Conservation (phyloP, 139 green algal genomes). For the Pseudopediastrum boryanum region DNA sequence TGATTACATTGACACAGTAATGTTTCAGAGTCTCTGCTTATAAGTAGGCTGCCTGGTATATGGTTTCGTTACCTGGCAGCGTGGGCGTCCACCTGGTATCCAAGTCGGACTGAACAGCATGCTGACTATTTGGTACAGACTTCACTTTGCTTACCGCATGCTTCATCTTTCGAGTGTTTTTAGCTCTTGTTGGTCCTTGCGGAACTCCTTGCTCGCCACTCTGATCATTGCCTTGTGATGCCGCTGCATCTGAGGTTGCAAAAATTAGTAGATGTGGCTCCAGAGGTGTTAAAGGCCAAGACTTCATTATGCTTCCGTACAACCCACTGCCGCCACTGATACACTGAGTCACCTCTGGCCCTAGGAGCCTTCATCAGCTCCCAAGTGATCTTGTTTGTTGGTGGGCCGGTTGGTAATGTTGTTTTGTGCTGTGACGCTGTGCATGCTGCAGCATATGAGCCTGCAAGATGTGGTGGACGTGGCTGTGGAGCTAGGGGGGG, state of each 20-base stretch:
- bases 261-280: not conserved
- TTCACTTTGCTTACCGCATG: no score
- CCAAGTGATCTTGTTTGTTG: not conserved
- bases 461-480: constrained; percentile 53
- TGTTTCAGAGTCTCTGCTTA: not conserved
- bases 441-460: constrained; percentile 36
- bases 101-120: no score
- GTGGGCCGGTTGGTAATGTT: not conserved
- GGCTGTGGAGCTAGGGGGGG: constrained; percentile 48
- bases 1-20: not conserved
- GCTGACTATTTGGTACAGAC: no score
- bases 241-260: no score
- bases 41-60: not conserved
- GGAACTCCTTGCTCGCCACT: no score
- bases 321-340: not conserved
- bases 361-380: not conserved
- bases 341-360: not conserved
- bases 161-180: no score
- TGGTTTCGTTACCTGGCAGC: no score
- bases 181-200: no score
- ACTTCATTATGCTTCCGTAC: not conserved
- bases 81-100: no score
- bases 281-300: not conserved
- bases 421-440: not conserved
- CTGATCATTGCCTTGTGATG: no score